These are phyloP conservation scores for Aureobasidium zeae DNA, from an alignment of 2,329 filamentous ascomycete genomes.

Conservation along the genomic window DNA sequence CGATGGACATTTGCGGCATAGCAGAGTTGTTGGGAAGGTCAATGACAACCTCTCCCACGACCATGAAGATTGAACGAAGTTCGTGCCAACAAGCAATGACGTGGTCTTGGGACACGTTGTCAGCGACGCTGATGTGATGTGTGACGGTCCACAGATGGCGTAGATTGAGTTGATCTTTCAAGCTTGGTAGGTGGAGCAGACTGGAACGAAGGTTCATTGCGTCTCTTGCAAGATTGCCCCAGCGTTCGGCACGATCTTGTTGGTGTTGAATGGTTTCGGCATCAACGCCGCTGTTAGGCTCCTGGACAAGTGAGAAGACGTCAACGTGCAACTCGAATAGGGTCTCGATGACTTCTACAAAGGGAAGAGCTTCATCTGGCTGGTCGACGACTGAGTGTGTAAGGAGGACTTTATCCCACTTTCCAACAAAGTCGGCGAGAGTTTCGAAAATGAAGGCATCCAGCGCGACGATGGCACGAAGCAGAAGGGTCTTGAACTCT, in stretches of 20 bases:
- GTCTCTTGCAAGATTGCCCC: conserved; percentile 49
- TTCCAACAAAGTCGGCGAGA: conserved; percentile 1
- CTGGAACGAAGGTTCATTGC: conserved; percentile 36
- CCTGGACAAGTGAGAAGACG: conserved; percentile 53
- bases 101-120: conserved; percentile 49
- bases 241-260: conserved; percentile 50
- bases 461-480: conserved; percentile 44
- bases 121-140: conserved; percentile 50
- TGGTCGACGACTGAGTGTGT: not conserved
- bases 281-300: conserved; percentile 49
- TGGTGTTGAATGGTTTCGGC: conserved; percentile 43
- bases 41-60: conserved; percentile 43
- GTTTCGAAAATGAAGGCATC: conserved; percentile 46
- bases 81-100: conserved; percentile 55
- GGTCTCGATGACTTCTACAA: conserved; percentile 48
- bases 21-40: conserved; percentile 72
- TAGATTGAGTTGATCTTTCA: conserved; percentile 36
- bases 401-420: conserved; percentile 9
- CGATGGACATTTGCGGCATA: conserved; percentile 76
- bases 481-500: conserved; percentile 45
- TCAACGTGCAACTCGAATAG: conserved; percentile 61
- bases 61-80: conserved; percentile 46
- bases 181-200: conserved; percentile 29
- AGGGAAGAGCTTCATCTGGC: conserved; percentile 26
- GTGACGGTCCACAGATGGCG: conserved; percentile 60